Base-by-base conservation (phyloP, 2,329 filamentous ascomycete species). In the Teratosphaeriaceae sp. region DNA sequence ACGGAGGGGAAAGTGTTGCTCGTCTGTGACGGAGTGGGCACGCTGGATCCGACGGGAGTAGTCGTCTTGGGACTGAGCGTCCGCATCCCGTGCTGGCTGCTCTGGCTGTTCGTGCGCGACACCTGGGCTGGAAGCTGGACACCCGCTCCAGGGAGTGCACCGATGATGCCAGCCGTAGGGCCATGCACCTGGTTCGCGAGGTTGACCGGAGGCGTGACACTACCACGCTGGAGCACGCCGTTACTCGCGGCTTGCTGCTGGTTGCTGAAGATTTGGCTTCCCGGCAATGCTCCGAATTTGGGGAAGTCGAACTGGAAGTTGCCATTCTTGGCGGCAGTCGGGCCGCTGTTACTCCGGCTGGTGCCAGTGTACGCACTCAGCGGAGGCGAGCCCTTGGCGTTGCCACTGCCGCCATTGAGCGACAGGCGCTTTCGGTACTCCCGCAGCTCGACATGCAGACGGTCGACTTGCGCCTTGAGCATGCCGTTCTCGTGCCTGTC, bases 251-350 rank as follows among this genome's bases (percentile, higher is more conserved):
- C 40, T 30, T 47, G 26, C 19, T 45, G 37, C 31, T 52, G 52
- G 22, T 50, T 57, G 36, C 54, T 55, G 47, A 78, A 71, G 11
- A 78, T 67, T 47, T 75, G 72, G 3, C 69, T 65, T 21, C 69
- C 71, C 16, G 78, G 76, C 20, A 94, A 75, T 46, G 81, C 76
- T 36, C 92, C 92, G 58, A 98, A 97, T 61, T 85, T 89, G 51
- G 92, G 90, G 52, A 97, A 97, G 54, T 97, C 90, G 55, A 98
- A 97, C 53, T 90, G 83, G 61, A 97, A 97, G 61, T 84, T 53
- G 80, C 82, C 62, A 61, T 84, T 52, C 79, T 82, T 62, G 44
- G 34, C 22, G 49, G 38, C 36, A 23, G 42, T 39, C 40, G 47
- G 42, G 20, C 43, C 55, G 47, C 52, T 58, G 42, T 52, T 56